Evolutionary conservation across 345 rosid genomes (phyloP), one percentile per base, ranked within the genome.

Genomic region (Cardamine occulta): DNA sequence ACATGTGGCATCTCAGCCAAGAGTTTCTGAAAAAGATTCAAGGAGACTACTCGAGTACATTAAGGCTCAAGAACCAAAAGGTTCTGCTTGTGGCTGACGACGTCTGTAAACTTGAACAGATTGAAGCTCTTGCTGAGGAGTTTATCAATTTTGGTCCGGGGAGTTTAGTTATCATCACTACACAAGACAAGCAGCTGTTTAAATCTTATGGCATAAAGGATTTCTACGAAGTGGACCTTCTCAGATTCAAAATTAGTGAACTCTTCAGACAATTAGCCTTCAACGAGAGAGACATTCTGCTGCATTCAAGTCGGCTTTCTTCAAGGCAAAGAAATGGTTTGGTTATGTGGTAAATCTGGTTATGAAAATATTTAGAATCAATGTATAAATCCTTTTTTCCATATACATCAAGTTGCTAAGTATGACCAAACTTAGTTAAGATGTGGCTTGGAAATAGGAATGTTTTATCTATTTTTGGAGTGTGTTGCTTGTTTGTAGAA

Each of bases 131-230:
- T 39, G 82, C 72, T 5, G 79, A 65, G 31, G 71, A 40, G 8
- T 75, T 59, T 39, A 66, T 32, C 62, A 4, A 42, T 34, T 69
- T 79, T 56, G 79, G 76, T 63, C 70, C 75, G 6, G 75, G 75
- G 8, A 76, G 80, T 63, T 1, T 62, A 32, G 80, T 76, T 21
- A 55, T 79, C 23, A 49, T 79, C 65, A 74, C 73, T 49, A 56
- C 80, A 31, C 77, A 76, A 53, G 56, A 77, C 53, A 73, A 49
- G 45, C 76, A 68, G 47, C 34, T 81, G 31, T 65, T 81, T 39
- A 7, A 0, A 0, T 63, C 60, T 7, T 14, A 1, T 21, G 23
- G 31, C 6, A 66, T 73, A 11, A 48, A 64, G 24, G 18, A 10
- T 11, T 70, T 74, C 4, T 79, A 79, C 15, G 70, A 76, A 26